Evolutionary conservation across 2,329 filamentous ascomycete species (phyloP).

Genomic region (Drechslerella coelobrocha): DNA sequence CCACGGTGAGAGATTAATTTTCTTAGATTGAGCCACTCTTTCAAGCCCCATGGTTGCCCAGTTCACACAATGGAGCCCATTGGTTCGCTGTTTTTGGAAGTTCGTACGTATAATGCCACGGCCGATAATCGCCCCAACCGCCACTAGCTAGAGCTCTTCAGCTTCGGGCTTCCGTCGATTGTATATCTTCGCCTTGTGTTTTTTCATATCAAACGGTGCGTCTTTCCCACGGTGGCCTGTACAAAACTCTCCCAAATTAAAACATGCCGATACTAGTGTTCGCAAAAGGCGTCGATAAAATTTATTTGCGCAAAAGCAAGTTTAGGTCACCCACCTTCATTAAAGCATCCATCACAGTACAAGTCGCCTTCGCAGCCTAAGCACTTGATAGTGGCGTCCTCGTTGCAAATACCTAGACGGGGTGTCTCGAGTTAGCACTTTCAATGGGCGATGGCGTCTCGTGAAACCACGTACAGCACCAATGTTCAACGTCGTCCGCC

Average conservation of each 20-base stretch:
- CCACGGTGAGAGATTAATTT: constrained; percentile 2
- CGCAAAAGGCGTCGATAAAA: background rate
- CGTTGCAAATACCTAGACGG: constrained; percentile 42
- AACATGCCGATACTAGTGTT: background rate
- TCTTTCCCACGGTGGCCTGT: constrained; percentile 39
- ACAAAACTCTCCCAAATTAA: background rate
- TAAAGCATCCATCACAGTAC: constrained; percentile 43
- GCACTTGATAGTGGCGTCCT: constrained; percentile 40
- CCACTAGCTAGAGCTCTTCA: constrained; percentile 4
- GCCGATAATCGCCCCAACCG: constrained; percentile 1
- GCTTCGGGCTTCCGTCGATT: constrained; percentile 18
- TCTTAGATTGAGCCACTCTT: constrained; percentile 1
- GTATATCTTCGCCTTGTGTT: constrained; percentile 37
- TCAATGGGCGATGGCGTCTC: background rate
- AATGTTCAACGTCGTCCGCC: constrained; percentile 47
- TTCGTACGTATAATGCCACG: no score
- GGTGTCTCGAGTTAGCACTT: background rate
- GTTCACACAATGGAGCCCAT: background rate
- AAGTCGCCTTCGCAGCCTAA: constrained; percentile 43
- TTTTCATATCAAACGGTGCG: constrained; percentile 37
- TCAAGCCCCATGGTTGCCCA: background rate
- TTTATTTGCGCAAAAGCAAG: background rate
- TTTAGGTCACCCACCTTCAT: constrained; percentile 28
- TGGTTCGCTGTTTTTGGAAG: no score
- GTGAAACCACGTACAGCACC: constrained; percentile 39